Percentiles rank a stretch among this genome's conserved stretches.
Evolutionary conservation across 2,329 filamentous ascomycete species (phyloP).

Genomic region (Pestalotiopsis sp.): DNA sequence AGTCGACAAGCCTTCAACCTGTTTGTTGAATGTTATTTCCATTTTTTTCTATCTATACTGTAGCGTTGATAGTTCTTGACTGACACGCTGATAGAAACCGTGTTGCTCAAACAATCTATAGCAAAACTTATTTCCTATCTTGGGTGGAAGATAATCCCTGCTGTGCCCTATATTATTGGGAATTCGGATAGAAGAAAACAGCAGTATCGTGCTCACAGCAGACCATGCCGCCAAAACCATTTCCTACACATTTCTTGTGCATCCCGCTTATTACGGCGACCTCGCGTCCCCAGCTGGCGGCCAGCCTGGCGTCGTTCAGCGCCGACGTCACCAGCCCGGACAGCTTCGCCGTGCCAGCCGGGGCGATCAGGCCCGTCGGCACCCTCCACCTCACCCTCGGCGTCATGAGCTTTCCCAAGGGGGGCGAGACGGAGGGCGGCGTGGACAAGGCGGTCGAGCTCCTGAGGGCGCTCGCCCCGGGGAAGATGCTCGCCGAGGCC

Average conservation of each 20-base stretch:
- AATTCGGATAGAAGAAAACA: background rate
- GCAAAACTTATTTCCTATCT: too few species aligned
- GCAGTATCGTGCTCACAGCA: background rate
- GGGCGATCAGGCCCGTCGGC: conserved; percentile 74
- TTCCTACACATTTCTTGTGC: conserved; percentile 75
- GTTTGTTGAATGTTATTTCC: too few species aligned
- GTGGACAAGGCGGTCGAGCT: conserved; percentile 45
- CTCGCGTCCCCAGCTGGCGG: conserved; percentile 68
- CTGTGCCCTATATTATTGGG: too few species aligned
- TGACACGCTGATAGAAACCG: too few species aligned
- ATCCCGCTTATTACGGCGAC: conserved; percentile 68
- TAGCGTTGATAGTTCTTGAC: too few species aligned
- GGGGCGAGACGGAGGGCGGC: conserved; percentile 43
- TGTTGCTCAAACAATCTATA: too few species aligned
- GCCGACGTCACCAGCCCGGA: conserved; percentile 54
- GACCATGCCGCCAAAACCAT: conserved; percentile 37
- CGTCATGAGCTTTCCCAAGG: conserved; percentile 71
- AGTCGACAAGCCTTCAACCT: too few species aligned
- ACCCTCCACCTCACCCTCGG: conserved; percentile 87
- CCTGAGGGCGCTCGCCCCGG: conserved; percentile 40
- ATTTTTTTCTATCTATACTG: too few species aligned
- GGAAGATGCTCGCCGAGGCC: conserved; percentile 39
- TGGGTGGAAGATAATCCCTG: too few species aligned
- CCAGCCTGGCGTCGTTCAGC: conserved; percentile 63
- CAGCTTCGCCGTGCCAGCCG: conserved; percentile 57